These are phyloP conservation scores for Trichoderma gamsii DNA, from an alignment of 495 filamentous ascomycete genomes.

Conservation along the genomic window DNA sequence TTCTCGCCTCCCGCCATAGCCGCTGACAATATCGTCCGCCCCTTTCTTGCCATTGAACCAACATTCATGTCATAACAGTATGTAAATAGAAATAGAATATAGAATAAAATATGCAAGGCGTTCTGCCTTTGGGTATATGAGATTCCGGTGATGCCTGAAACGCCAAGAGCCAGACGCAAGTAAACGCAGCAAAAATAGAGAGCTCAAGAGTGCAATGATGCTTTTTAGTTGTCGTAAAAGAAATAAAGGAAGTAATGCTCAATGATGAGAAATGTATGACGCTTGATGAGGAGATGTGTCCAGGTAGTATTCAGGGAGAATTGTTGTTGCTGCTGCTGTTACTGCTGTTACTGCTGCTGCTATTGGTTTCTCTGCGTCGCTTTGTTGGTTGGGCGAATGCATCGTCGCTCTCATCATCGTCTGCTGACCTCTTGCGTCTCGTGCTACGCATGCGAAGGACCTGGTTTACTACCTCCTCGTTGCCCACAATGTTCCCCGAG, in stretches of 20 bases:
- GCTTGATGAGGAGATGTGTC: background rate
- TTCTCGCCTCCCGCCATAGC: no score
- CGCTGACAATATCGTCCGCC: no score
- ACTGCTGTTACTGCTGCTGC: no score
- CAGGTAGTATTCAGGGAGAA: background rate
- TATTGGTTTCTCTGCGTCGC: background rate
- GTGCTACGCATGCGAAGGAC: conserved; percentile 1
- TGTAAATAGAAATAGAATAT: background rate
- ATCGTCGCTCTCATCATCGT: background rate
- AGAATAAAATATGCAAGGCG: background rate
- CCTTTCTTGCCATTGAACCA: background rate
- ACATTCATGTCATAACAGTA: background rate
- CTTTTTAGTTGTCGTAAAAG: background rate
- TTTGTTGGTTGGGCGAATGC: background rate
- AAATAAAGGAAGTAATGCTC: background rate
- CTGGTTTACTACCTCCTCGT: conserved; percentile 4
- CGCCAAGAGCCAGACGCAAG: background rate
- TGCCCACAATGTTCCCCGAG: conserved; percentile 22
- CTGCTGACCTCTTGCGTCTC: background rate
- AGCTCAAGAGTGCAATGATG: background rate
- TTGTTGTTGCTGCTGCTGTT: background rate
- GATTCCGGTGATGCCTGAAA: background rate
- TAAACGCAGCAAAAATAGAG: background rate
- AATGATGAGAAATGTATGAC: background rate
- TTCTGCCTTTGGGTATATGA: conserved; percentile 6